A percentile compares a stretch with the other conserved stretches of the same genome.
phyloP scores from a whole-genome alignment of 257 asterid genomes.

The Nemophila menziesii region DNA sequence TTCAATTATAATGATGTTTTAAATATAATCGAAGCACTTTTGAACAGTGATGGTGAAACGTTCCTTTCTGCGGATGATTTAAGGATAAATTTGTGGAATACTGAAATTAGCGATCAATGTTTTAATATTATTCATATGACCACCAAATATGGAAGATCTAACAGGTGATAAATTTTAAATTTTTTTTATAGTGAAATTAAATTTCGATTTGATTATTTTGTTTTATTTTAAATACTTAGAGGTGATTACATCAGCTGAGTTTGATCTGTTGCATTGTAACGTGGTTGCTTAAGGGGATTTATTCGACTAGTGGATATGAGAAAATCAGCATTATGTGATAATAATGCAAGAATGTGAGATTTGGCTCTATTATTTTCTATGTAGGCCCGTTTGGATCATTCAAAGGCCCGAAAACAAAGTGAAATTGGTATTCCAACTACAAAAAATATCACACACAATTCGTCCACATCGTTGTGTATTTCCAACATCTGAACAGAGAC shows the following conservation, averaged over 20 bases:
- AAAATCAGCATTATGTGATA: constrained; percentile 70
- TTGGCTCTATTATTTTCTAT: constrained; percentile 1
- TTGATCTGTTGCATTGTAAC: constrained; percentile 78
- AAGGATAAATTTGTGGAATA: constrained; percentile 77
- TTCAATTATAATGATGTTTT: constrained; percentile 9
- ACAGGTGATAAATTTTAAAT: too few species aligned
- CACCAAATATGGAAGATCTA: constrained; percentile 66
- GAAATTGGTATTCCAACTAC: too few species aligned
- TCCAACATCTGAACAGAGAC: too few species aligned
- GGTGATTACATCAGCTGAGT: constrained; percentile 72
- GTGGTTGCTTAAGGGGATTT: constrained; percentile 67
- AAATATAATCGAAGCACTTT: constrained; percentile 11
- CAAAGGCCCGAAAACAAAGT: too few species aligned
- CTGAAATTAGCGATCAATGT: constrained; percentile 59
- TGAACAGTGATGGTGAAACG: constrained; percentile 73
- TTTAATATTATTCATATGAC: constrained; percentile 68
- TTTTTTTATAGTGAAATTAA: too few species aligned
- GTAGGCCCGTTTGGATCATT: too few species aligned
- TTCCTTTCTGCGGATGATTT: constrained; percentile 79
- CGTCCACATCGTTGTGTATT: too few species aligned
- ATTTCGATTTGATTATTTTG: constrained; percentile 16
- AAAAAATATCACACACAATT: too few species aligned
- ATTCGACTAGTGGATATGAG: constrained; percentile 72
- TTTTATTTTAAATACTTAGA: constrained; percentile 30
- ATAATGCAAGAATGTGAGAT: constrained; percentile 49